These are phyloP conservation scores for Neurospora terricola DNA, from an alignment of 495 filamentous ascomycete genomes.

Conservation along the genomic window DNA sequence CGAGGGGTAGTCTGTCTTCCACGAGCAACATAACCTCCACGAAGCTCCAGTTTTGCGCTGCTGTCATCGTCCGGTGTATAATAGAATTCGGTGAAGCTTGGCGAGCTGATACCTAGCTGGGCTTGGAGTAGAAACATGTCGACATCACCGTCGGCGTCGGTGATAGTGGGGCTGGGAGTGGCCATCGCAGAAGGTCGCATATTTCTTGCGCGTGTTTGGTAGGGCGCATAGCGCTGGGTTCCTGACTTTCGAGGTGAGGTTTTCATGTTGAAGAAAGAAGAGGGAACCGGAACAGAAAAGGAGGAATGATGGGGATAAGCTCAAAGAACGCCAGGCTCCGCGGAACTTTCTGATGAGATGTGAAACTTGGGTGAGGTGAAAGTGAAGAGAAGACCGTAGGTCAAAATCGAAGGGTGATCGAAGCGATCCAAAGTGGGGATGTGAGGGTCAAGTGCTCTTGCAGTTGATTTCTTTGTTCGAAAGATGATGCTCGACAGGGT, in stretches of 20 bases:
- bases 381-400: neutral
- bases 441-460: neutral
- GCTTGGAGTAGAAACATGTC: neutral
- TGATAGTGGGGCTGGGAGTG: neutral
- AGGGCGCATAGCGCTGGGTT: neutral
- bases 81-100: neutral
- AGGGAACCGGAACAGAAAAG: neutral
- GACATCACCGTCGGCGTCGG: neutral
- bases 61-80: neutral
- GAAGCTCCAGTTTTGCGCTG: neutral
- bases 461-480: neutral
- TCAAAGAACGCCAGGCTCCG: neutral
- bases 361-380: neutral
- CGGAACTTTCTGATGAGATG: neutral
- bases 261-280: neutral
- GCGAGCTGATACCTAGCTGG: neutral
- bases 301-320: neutral
- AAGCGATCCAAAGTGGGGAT: neutral
- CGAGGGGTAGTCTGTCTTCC: neutral
- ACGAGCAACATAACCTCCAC: neutral
- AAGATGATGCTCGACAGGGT: neutral
- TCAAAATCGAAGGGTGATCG: neutral
- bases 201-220: neutral
- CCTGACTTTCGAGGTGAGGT: neutral
- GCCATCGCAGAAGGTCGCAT: neutral